Conservation (phyloP, 306 rosid species). For the Lathyrus sativus region DNA sequence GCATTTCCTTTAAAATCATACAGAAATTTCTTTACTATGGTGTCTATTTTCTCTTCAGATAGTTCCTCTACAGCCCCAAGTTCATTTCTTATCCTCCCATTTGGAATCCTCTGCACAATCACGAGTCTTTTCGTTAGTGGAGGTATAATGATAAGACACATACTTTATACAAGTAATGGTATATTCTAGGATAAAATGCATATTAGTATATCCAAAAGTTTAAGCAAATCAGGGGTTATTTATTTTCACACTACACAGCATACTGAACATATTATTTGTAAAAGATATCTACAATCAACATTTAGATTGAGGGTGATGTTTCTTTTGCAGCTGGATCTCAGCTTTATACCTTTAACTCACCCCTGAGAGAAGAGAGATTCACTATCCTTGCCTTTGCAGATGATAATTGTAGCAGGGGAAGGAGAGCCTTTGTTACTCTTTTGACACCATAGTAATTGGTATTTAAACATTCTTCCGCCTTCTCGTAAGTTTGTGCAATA, state of each 20-base stretch:
- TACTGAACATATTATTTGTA: neutral
- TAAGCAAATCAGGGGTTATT: neutral
- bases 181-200: no score
- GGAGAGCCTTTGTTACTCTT: constrained; percentile 28
- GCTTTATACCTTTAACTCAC: constrained; percentile 24
- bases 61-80: constrained; percentile 45
- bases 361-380: constrained; percentile 24
- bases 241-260: neutral
- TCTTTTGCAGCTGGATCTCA: neutral
- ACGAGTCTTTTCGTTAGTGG: neutral
- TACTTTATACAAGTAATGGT: no score
- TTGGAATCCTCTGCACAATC: constrained; percentile 54
- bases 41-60: constrained; percentile 58
- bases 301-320: neutral
- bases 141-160: neutral
- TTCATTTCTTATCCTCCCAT: constrained; percentile 49
- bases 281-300: neutral
- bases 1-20: constrained; percentile 48
- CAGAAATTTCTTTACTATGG: constrained; percentile 43
- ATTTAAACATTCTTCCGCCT: constrained; percentile 24
- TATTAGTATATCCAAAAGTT: no score
- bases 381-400: constrained; percentile 17
- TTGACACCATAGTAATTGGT: constrained; percentile 24
- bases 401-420: constrained; percentile 21
- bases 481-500: constrained; percentile 19